Base-by-base conservation (phyloP, 1,139 yeast species). In the Geotrichum macrosporum region DNA sequence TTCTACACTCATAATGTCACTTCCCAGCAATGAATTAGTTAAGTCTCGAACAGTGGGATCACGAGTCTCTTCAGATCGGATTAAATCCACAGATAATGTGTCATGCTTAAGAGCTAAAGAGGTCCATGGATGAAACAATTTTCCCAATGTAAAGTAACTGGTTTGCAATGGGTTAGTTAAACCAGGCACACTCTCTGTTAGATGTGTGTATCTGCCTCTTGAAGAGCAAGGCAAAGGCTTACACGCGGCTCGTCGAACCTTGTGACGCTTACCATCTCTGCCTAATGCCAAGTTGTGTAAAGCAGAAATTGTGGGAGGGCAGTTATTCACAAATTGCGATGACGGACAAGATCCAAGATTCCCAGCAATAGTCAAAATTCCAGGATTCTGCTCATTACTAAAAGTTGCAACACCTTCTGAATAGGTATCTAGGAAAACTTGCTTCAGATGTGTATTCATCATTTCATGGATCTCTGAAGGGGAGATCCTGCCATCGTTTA, bases 391-490 rank as follows among this genome's bases (percentile, higher is more conserved):
- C n/a, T 4, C 3, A 29, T 16, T n/a, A 3, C 9, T n/a, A 12
- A 31, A 12, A 10, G 18, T 12, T 8, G 22, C 36, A 29, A 46
- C 10, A 12, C 49, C 52, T 16, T 35, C 29, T 8, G 51, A 47
- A 33, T 49, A 47, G 8, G 44, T 19, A n/a, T 26, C 37, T 13
- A 35, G 5, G 29, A 49, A 49, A 1, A 26, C 38, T 22, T 46
- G 49, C 22, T 27, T 46, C 29, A 42, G 31, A 20, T 49, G 52
- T 4, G 38, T 15, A 6, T 37, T 13, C 41, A 49, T 46, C 37
- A 46, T 26, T 18, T 16, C 12, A 8, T 39, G 18, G 3, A 46
- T 34, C 6, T 41, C 36, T 3, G 15, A 10, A 4, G 46, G 49
- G 5, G 42, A 35, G 22, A 41, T 32, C 5, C 18, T 31, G 22